Conservation (phyloP, 2,329 filamentous ascomycete species). For the Epichloe sylvatica region DNA sequence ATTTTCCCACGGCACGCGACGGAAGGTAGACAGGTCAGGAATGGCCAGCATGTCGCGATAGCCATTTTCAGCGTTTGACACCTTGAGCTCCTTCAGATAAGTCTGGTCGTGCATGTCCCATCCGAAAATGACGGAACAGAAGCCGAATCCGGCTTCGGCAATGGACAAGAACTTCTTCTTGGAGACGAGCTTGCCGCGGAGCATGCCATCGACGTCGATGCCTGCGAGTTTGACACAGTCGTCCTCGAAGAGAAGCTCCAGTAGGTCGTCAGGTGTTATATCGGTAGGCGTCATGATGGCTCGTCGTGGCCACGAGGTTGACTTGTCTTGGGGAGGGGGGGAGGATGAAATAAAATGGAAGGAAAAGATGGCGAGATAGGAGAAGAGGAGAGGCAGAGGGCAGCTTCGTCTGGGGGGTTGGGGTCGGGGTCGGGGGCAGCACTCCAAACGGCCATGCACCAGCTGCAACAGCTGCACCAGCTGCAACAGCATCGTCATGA, state of each 20-base stretch:
- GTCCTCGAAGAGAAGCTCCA: conserved; percentile 55
- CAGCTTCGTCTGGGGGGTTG: too few species aligned
- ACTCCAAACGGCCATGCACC: neutral
- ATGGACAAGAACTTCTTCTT: conserved; percentile 87
- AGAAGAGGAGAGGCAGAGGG: neutral
- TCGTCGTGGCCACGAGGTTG: too few species aligned
- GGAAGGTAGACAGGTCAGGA: conserved; percentile 62
- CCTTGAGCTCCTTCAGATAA: conserved; percentile 69
- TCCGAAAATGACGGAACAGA: conserved; percentile 88
- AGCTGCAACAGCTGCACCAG: neutral
- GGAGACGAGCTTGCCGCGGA: conserved; percentile 81
- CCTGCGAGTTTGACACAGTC: conserved; percentile 76
- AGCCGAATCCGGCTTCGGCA: conserved; percentile 70
- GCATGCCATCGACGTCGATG: conserved; percentile 71
- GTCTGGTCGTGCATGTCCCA: conserved; percentile 97
- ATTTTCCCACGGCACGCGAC: conserved; percentile 83
- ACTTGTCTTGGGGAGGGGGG: too few species aligned
- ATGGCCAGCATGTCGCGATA: conserved; percentile 76
- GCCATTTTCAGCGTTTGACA: conserved; percentile 83
- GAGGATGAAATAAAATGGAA: neutral
- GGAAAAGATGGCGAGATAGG: neutral
- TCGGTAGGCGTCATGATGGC: neutral
- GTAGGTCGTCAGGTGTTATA: conserved; percentile 50
- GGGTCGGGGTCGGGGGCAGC: too few species aligned
- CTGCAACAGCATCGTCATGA: neutral